Conservation (phyloP, 2,329 filamentous ascomycete species). For the Penicillium fuscoglaucum region DNA sequence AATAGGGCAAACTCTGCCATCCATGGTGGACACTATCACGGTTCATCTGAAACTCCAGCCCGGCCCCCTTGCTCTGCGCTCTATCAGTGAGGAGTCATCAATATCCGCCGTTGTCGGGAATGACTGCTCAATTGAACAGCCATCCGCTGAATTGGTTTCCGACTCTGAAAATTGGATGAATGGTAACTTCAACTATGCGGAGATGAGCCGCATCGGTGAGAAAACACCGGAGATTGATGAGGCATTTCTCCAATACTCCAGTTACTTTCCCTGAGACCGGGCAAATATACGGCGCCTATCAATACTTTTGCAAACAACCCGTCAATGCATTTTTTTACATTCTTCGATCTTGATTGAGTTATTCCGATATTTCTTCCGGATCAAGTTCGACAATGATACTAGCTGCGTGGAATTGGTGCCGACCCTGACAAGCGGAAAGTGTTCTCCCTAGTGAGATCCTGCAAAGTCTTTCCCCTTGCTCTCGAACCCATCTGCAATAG, state of each 20-base stretch:
- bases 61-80: neutral
- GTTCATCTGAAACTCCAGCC: slow-evolving; percentile 23
- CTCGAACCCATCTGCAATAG: neutral
- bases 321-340: neutral
- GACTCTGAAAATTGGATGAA: slow-evolving; percentile 4
- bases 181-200: slow-evolving; percentile 21
- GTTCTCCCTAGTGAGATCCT: neutral
- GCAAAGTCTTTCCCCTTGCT: neutral
- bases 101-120: neutral
- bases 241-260: slow-evolving; percentile 17
- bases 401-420: neutral
- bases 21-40: slow-evolving; percentile 22
- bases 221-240: slow-evolving; percentile 24
- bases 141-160: neutral
- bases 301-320: neutral
- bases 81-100: neutral
- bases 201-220: slow-evolving; percentile 25
- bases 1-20: slow-evolving; percentile 68
- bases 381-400: neutral
- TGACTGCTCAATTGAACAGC: neutral
- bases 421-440: neutral
- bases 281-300: neutral
- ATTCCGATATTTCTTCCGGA: neutral
- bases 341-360: neutral
- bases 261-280: slow-evolving; percentile 7